These are phyloP conservation scores for Xylaria digitata DNA, from an alignment of 2,329 filamentous ascomycete genomes.

Conservation along the genomic window DNA sequence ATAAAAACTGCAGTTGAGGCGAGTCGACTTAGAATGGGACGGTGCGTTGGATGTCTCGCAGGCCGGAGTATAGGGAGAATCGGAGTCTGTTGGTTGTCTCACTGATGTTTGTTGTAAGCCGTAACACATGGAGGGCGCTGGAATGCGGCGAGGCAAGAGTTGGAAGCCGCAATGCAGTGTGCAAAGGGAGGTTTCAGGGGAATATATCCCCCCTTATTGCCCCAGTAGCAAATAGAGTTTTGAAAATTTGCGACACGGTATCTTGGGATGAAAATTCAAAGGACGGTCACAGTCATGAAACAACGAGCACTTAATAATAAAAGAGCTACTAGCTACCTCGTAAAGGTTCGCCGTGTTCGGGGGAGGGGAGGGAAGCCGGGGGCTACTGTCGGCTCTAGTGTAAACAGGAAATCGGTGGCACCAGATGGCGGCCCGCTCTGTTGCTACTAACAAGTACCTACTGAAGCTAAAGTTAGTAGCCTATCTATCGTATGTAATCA, in stretches of 20 bases:
- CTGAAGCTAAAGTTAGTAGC: too few species aligned
- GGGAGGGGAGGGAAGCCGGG: neutral
- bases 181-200: neutral
- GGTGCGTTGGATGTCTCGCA: neutral
- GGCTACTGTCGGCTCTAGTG: slow-evolving; percentile 14
- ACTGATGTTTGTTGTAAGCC: slow-evolving; percentile 15
- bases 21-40: slow-evolving; percentile 2
- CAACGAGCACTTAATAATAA: slow-evolving; percentile 8
- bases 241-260: slow-evolving; percentile 17
- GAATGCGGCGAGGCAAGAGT: neutral
- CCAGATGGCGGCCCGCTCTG: slow-evolving; percentile 17
- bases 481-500: neutral
- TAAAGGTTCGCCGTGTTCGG: slow-evolving; percentile 23
- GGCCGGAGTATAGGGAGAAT: slow-evolving; percentile 1
- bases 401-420: slow-evolving; percentile 4
- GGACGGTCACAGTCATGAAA: slow-evolving; percentile 1
- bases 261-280: slow-evolving; percentile 2
- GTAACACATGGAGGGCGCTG: slow-evolving; percentile 4
- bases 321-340: neutral
- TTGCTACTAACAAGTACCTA: slow-evolving; percentile 3
- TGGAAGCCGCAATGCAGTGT: neutral
- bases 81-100: neutral
- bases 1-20: slow-evolving; percentile 1
- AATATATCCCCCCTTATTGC: too few species aligned
- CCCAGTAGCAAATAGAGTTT: neutral